Percentiles rank a stretch among this genome's conserved stretches.
Evolutionary conservation across 345 rosid species (phyloP).

Genomic region (Salix koriyanagi): DNA sequence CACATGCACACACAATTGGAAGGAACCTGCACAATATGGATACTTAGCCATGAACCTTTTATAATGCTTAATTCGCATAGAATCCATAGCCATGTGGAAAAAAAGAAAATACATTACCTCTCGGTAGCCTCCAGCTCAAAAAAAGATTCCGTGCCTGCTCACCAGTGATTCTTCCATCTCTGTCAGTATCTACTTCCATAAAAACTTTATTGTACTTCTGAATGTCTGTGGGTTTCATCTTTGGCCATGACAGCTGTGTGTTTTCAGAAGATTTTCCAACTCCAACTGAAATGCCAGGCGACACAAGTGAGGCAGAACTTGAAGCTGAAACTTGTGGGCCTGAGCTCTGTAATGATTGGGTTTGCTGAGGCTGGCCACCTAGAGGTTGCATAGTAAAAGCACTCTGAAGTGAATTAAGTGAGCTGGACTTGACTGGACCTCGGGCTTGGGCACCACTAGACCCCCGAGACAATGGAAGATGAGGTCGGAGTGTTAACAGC

Average conservation of each 20-base stretch:
- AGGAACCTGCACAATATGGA: neutral
- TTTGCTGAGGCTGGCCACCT: constrained; percentile 49
- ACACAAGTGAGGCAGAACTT: constrained; percentile 41
- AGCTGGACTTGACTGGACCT: constrained; percentile 49
- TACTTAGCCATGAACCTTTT: neutral
- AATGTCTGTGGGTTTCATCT: constrained; percentile 82
- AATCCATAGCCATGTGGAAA: neutral
- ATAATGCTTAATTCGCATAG: neutral
- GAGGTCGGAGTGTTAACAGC: constrained; percentile 19
- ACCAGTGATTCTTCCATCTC: constrained; percentile 93
- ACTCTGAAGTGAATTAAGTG: constrained; percentile 70
- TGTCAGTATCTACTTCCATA: constrained; percentile 86
- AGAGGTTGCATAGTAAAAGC: constrained; percentile 56
- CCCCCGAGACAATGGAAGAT: constrained; percentile 44
- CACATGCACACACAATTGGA: neutral
- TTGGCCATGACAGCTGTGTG: constrained; percentile 72
- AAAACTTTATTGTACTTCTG: constrained; percentile 89
- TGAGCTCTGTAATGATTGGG: constrained; percentile 41
- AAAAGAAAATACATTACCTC: constrained; percentile 51
- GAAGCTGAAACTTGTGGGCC: constrained; percentile 53
- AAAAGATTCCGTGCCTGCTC: constrained; percentile 91
- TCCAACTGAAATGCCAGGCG: constrained; percentile 54
- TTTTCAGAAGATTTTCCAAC: constrained; percentile 50
- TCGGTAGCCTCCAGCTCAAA: constrained; percentile 94
- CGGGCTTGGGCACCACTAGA: constrained; percentile 48